phyloP scores from a whole-genome alignment of 2,329 filamentous ascomycete genomes.

The Fusarium transvaalense region DNA sequence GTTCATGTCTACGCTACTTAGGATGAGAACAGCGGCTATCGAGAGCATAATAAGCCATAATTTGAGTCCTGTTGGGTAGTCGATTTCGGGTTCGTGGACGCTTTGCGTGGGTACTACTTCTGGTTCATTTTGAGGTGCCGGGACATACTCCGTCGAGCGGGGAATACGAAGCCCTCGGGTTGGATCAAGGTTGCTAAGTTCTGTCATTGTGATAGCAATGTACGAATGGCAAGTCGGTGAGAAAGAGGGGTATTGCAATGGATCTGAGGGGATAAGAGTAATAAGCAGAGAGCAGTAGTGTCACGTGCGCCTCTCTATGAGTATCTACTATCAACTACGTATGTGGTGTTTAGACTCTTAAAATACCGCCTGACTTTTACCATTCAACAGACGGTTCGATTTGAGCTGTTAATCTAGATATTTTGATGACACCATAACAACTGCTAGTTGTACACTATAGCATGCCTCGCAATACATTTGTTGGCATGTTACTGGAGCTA shows the following conservation, averaged over 20 bases:
- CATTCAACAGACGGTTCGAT: no score
- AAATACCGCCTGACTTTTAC: no score
- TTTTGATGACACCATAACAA: no score
- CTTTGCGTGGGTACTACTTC: fast-evolving
- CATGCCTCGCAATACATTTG: no score
- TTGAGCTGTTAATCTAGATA: no score
- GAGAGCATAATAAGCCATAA: slow-evolving; percentile 27
- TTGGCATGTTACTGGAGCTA: no score
- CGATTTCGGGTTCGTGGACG: fast-evolving
- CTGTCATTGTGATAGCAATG: neutral
- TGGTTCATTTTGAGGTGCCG: fast-evolving
- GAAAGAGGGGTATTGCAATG: neutral
- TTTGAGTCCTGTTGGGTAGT: slow-evolving; percentile 7
- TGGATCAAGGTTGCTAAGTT: neutral
- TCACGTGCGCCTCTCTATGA: neutral
- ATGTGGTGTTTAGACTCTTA: no score
- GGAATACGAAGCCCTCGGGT: fast-evolving
- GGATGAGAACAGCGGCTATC: slow-evolving; percentile 2
- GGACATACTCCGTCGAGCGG: fast-evolving
- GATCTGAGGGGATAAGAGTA: no score
- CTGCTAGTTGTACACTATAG: no score
- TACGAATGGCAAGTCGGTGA: neutral
- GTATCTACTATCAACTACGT: no score
- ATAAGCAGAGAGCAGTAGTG: neutral
- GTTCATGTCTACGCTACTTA: slow-evolving; percentile 43